Evolutionary conservation across 1,139 yeast genomes (phyloP), one percentile per base, ranked within the genome.

Genomic region (Candida mesenterica): DNA sequence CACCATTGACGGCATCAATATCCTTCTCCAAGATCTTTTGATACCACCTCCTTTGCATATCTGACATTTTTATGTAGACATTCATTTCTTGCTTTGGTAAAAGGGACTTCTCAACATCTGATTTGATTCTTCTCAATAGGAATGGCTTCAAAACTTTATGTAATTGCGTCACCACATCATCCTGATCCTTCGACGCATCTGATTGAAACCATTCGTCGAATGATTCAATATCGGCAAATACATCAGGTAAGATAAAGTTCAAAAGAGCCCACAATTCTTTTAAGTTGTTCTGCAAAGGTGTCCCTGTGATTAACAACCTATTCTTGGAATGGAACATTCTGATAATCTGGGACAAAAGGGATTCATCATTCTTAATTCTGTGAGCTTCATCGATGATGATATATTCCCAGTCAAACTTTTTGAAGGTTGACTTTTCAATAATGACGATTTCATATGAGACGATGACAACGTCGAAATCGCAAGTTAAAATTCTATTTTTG

Each of bases 121-220:
- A 73, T 50, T 84, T 84, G 44, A 84, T 77, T 61, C 94, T 75
- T 56, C 94, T 74, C 43, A 84, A 64, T 31, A 84, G 62, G 52
- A 84, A 84, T 5, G 94, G 94, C 41, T 80, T 76, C 41, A 90
- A 69, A 4, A 92, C 96, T 49, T 89, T 83, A 62, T 90, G 97
- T 33, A 92, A 67, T 61, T 92, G 97, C 48, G 81, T 79, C 15
- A 92, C 87, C 4, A 90, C 82, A 16, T 70, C 69, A 46, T 75
- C 75, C 23, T 65, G 67, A 20, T 60, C 59, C 24, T 59, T 60
- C 12, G 53, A 52, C 10, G 30, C 30, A 58, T 59, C 15, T 48
- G 47, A 50, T 15, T 62, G 62, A 50, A 83, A 83, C 92, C 90
- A 84, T 40, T 74, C 81, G 53, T 83, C 92, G 53, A 84, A 84